Conservation (phyloP, 805 yeast genomes). For the Ogataea kodamae region DNA sequence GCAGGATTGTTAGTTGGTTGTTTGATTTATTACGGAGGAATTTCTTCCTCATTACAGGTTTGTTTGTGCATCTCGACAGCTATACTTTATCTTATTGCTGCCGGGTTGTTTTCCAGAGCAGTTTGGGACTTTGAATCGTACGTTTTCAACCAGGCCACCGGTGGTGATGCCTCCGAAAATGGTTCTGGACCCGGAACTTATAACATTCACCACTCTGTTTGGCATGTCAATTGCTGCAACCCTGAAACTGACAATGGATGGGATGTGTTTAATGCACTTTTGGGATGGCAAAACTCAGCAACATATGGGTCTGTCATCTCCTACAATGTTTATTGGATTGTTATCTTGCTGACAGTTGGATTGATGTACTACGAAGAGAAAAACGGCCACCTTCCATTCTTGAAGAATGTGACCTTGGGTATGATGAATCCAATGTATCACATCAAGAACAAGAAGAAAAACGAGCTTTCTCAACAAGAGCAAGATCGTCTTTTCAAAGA, state of each 20-base stretch:
- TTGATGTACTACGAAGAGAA: conserved; percentile 82
- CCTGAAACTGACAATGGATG: conserved; percentile 91
- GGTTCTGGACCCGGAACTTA: conserved; percentile 97
- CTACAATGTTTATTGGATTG: conserved; percentile 87
- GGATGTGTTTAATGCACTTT: conserved; percentile 91
- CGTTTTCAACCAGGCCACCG: conserved; percentile 60
- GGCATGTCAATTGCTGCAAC: conserved; percentile 98
- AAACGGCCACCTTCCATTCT: conserved; percentile 74
- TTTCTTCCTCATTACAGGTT: conserved; percentile 76
- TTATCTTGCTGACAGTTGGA: conserved; percentile 48
- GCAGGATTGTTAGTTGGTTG: conserved; percentile 75
- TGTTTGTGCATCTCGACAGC: conserved; percentile 87
- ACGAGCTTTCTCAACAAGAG: conserved; percentile 51
- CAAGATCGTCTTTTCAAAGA: conserved; percentile 48
- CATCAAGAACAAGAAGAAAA: conserved; percentile 63
- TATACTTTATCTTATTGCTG: conserved; percentile 82
- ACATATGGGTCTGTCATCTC: conserved; percentile 88
- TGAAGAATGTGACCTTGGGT: conserved; percentile 44
- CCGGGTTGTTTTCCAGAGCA: conserved; percentile 91
- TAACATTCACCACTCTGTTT: conserved; percentile 71
- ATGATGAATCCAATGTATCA: conserved; percentile 70
- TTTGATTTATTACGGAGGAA: conserved; percentile 76
- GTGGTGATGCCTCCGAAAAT: conserved; percentile 92
- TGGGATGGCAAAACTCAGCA: conserved; percentile 98
- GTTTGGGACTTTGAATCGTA: conserved; percentile 84